Conservation (phyloP, 1,284 basidiomycete genomes). For the Meira miltonrushii region DNA sequence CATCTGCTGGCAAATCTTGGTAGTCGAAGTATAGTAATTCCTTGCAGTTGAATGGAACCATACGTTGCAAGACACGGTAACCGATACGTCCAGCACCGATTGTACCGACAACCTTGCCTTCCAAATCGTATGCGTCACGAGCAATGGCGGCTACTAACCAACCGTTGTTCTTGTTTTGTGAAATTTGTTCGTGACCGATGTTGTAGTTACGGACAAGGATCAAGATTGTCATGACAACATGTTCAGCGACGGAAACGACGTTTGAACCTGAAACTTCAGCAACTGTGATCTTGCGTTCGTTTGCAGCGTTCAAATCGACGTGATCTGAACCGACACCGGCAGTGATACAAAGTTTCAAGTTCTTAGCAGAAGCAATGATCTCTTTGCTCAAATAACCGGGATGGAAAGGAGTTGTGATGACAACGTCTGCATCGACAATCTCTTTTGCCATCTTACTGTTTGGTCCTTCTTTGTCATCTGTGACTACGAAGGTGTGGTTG, state of each 20-base stretch:
- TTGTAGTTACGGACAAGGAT: slow-evolving; percentile 80
- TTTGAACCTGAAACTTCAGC: slow-evolving; percentile 65
- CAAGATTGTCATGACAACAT: slow-evolving; percentile 78
- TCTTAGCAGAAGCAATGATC: slow-evolving; percentile 72
- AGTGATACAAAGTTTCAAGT: slow-evolving; percentile 85
- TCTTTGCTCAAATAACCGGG: slow-evolving; percentile 76
- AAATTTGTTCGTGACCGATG: slow-evolving; percentile 60
- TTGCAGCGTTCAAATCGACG: slow-evolving; percentile 82
- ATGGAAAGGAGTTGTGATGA: slow-evolving; percentile 78
- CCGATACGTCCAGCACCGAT: slow-evolving; percentile 63
- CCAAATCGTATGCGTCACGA: slow-evolving; percentile 66
- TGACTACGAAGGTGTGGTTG: slow-evolving; percentile 67
- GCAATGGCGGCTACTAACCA: slow-evolving; percentile 52
- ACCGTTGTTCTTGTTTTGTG: slow-evolving; percentile 28
- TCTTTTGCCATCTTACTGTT: slow-evolving; percentile 82
- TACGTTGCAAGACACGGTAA: slow-evolving; percentile 68
- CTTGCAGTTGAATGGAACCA: slow-evolving; percentile 81
- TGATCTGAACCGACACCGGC: slow-evolving; percentile 87
- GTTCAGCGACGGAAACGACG: slow-evolving; percentile 78
- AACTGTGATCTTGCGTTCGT: slow-evolving; percentile 75
- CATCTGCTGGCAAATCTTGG: slow-evolving; percentile 66
- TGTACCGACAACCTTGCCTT: slow-evolving; percentile 71
- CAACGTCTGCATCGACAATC: slow-evolving; percentile 61
- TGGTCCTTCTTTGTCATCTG: slow-evolving; percentile 80
- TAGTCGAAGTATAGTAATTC: slow-evolving; percentile 93